Evolutionary conservation across 768 basidiomycete species (phyloP).

Genomic region (Suillus spraguei): DNA sequence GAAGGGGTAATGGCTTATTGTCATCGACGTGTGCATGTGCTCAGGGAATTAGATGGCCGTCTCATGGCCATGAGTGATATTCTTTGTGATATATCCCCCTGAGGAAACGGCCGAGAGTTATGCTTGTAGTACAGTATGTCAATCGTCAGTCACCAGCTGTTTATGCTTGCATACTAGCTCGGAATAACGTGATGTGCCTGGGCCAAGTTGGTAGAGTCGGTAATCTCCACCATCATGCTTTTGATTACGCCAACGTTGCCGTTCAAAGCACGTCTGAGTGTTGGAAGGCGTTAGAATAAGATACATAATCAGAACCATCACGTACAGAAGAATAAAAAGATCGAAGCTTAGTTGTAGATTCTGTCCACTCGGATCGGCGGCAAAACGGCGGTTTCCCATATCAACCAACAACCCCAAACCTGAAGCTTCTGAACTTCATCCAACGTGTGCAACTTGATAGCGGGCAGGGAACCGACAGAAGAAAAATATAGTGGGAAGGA

Average conservation of each 20-base stretch:
- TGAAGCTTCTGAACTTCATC: too few species aligned
- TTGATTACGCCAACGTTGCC: conserved; percentile 73
- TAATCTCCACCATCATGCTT: conserved; percentile 74
- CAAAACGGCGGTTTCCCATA: too few species aligned
- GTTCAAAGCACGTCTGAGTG: conserved; percentile 65
- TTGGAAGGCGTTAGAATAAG: conserved; percentile 8
- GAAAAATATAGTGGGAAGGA: too few species aligned
- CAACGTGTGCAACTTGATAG: too few species aligned
- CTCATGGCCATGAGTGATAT: not conserved
- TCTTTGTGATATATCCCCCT: conserved; percentile 18
- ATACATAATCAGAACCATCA: conserved; percentile 1
- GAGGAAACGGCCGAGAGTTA: conserved; percentile 31
- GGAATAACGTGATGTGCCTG: conserved; percentile 49
- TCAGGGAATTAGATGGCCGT: conserved; percentile 16
- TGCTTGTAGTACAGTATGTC: conserved; percentile 36
- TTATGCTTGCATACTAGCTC: not conserved
- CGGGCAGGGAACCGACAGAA: too few species aligned
- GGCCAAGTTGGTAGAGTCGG: conserved; percentile 69
- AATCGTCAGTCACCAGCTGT: conserved; percentile 10
- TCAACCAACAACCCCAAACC: too few species aligned
- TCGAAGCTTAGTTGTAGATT: conserved; percentile 43
- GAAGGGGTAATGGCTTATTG: conserved; percentile 49
- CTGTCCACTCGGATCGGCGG: too few species aligned
- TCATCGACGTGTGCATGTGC: conserved; percentile 17
- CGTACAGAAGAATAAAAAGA: not conserved